Evolutionary conservation across 228 moss, liverwort and hornwort genomes (phyloP), one percentile per base, ranked within the genome.

Genomic region (Sphagnum fallax): DNA sequence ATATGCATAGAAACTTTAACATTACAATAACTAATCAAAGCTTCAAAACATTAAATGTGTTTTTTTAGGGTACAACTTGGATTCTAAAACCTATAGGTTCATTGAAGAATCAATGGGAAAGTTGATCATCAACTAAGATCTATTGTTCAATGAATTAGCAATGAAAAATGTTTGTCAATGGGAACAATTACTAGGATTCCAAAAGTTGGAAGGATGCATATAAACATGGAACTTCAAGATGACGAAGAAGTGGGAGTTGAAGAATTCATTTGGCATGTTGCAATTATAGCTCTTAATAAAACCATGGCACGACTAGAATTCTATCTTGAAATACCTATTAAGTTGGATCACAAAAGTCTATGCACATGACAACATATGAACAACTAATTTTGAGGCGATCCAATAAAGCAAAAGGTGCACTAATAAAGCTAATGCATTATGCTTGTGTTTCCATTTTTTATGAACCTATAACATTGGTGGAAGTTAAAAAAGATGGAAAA

Each of bases 51-150:
- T 11, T 7, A 55, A 55, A 55, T 55, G 59, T 58, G 60, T 16
- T 60, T 18, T 61, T 5, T 0, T 59, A 49, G 1, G 66, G 9
- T 60, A 61, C 60, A 53, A 60, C 5, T 10, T 12, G 47, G 69
- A 49, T 58, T 16, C 60, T 12, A 70, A 58, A 32, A 11, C 55
- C 5, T 70, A 60, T 8, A 58, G 57, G 69, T 70, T 70, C 14
- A 55, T 13, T 14, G 50, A 63, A 61, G 14, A 14, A 48, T 16
- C 51, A 48, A 58, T 8, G 4, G 49, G 62, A 10, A 62, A 48
- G 18, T 48, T 71, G 4, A 12, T 71, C 50, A 62, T 71, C 60
- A 71, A 48, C 50, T 51, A 61, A 49, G 48, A 71, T 71, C 48
- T 71, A 11, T 5, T 5, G 4, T 71, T 71, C 5, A 71, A 71